Percentiles rank a stretch among this genome's conserved stretches.
These are phyloP conservation scores for Pestalotiopsis sp. DNA, from an alignment of 2,329 filamentous ascomycete genomes.

Conservation along the genomic window DNA sequence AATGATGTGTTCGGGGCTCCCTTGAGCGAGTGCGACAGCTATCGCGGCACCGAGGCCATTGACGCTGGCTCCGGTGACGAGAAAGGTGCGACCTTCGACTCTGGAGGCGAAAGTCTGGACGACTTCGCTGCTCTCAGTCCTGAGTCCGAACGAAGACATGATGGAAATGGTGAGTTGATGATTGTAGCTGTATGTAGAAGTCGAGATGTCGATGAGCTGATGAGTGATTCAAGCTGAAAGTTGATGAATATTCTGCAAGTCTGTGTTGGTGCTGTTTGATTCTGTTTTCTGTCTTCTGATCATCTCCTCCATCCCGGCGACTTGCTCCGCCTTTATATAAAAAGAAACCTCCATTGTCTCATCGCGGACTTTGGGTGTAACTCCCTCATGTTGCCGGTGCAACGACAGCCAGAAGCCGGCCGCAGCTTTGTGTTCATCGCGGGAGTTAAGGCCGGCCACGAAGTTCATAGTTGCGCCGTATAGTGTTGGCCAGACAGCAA, in stretches of 20 bases:
- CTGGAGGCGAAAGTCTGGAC: conserved; percentile 17
- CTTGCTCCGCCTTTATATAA: not conserved
- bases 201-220: not conserved
- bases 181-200: not conserved
- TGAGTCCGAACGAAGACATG: conserved; percentile 21
- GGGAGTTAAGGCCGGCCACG: not conserved
- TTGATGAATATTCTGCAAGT: not conserved
- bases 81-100: conserved; percentile 23
- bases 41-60: conserved; percentile 18
- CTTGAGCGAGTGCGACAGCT: conserved; percentile 16
- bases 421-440: not conserved
- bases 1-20: conserved; percentile 18
- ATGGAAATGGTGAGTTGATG: not conserved
- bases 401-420: not conserved
- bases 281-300: not conserved
- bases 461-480: not conserved
- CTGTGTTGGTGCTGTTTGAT: not conserved
- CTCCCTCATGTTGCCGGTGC: not conserved
- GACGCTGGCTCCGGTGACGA: conserved; percentile 21
- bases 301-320: not conserved
- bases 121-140: conserved; percentile 14
- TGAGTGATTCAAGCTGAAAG: not conserved
- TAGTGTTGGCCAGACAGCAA: not conserved
- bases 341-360: not conserved
- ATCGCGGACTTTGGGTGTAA: not conserved